Base-by-base conservation (phyloP, 768 basidiomycete genomes). In the Mrakia gelida region DNA sequence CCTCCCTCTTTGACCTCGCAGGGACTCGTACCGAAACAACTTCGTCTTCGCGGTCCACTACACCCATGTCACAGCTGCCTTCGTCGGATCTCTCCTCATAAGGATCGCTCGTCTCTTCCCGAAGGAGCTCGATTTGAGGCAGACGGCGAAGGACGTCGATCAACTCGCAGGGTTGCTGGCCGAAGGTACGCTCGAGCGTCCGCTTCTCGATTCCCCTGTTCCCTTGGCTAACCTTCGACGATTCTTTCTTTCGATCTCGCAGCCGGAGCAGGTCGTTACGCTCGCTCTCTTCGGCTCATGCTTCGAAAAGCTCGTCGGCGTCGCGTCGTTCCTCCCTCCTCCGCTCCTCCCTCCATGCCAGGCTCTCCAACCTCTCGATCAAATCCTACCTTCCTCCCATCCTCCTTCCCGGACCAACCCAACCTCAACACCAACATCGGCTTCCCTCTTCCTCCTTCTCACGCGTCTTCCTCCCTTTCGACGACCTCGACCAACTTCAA, bases 181-280 rank as follows among this genome's bases (percentile, higher is more conserved):
- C 1, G 89, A 91, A 84, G 91, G 94, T 95, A 83, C 81, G 90
- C 84, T 8, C 18, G n/a, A 16, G 38, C 38, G 8, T 38, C 8
- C 38, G 3, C 38, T 38, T 38, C 38, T 54, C 34, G n/a, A 18
- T 9, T 59, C 34, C n/a, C n/a, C n/a, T n/a, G n/a, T n/a, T n/a
- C 38, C 18, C 54, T n/a, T 28, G 45, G 30, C 6, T 56, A 32
- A 5, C 65, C 52, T 49, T 62, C n/a, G n/a, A n/a, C n/a, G n/a
- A n/a, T n/a, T 41, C 26, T n/a, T 62, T 18, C 65, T 30, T 45
- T 28, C n/a, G 3, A 32, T 6, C 62, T 32, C 71, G 10, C 81
- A 95, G 94, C 95, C 78, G 94, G 95, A 32, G 95, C 94, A 16
- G 93, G 93, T 82, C 90, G 95, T 75, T 98, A 97, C 81, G 95